Conservation (phyloP, 768 basidiomycete genomes). For the Rhodocollybia butyracea region DNA sequence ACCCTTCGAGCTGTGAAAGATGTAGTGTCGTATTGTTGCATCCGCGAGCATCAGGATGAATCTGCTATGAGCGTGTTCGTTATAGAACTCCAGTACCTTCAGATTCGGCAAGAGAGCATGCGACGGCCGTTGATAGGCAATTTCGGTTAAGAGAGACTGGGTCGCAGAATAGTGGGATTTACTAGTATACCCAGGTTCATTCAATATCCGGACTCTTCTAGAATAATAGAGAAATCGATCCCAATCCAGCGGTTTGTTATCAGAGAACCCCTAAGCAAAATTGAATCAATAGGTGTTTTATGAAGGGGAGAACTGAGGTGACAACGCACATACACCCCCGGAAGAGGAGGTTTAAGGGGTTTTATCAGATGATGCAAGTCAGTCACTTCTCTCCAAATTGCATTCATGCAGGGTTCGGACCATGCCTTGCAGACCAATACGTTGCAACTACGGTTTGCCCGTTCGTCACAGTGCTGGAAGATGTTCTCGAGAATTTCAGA, state of each 20-base stretch:
- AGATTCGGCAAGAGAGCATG: neutral
- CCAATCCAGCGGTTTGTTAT: neutral
- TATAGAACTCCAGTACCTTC: neutral
- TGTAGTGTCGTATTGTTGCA: neutral
- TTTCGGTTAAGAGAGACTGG: neutral
- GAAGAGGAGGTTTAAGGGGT: no score
- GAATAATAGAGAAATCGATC: neutral
- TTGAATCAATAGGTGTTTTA: neutral
- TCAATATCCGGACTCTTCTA: neutral
- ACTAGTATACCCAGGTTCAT: neutral
- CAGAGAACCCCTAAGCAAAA: neutral
- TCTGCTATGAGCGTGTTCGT: neutral
- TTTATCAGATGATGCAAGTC: neutral
- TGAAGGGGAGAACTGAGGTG: no score
- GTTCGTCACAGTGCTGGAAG: neutral
- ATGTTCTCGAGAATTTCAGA: neutral
- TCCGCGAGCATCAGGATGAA: neutral
- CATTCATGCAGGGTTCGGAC: neutral
- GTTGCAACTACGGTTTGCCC: neutral
- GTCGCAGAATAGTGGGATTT: no score
- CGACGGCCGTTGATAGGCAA: neutral
- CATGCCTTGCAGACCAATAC: neutral
- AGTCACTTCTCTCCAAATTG: neutral
- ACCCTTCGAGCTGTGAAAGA: no score
- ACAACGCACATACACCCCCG: no score